These are phyloP conservation scores for Kwoniella dendrophila DNA, from an alignment of 768 basidiomycete species.

Conservation along the genomic window DNA sequence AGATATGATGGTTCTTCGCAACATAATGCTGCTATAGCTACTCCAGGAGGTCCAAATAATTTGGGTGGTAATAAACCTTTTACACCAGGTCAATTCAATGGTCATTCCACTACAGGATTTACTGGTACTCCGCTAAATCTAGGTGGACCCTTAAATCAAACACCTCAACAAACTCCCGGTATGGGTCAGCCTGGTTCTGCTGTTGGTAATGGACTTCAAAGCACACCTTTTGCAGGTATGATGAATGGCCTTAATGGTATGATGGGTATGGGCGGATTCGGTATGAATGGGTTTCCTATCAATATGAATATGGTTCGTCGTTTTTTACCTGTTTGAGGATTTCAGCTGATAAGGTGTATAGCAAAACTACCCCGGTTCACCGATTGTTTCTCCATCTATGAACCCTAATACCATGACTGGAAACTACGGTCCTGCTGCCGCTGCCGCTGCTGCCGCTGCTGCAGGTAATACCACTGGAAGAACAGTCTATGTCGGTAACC, in stretches of 20 bases:
- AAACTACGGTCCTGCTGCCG: constrained; percentile 74
- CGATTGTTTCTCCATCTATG: constrained; percentile 43
- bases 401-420: constrained; percentile 62
- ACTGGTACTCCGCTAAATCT: constrained; percentile 24
- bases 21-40: neutral
- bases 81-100: constrained; percentile 22
- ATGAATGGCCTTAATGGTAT: constrained; percentile 34
- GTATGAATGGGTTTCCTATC: constrained; percentile 37
- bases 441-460: constrained; percentile 73
- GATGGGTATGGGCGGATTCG: constrained; percentile 38
- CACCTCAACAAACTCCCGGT: constrained; percentile 23
- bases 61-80: constrained; percentile 21
- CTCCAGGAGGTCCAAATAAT: constrained; percentile 14
- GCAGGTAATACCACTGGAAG: constrained; percentile 64
- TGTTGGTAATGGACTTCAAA: constrained; percentile 19
- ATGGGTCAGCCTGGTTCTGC: constrained; percentile 26
- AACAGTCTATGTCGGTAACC: constrained; percentile 95
- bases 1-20: constrained; percentile 29
- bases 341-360: neutral
- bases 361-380: constrained; percentile 25
- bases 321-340: neutral
- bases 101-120: constrained; percentile 5
- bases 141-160: constrained; percentile 24
- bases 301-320: constrained; percentile 34
- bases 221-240: constrained; percentile 19